Conservation (phyloP, 2,329 filamentous ascomycete genomes). For the Alternaria sp. region DNA sequence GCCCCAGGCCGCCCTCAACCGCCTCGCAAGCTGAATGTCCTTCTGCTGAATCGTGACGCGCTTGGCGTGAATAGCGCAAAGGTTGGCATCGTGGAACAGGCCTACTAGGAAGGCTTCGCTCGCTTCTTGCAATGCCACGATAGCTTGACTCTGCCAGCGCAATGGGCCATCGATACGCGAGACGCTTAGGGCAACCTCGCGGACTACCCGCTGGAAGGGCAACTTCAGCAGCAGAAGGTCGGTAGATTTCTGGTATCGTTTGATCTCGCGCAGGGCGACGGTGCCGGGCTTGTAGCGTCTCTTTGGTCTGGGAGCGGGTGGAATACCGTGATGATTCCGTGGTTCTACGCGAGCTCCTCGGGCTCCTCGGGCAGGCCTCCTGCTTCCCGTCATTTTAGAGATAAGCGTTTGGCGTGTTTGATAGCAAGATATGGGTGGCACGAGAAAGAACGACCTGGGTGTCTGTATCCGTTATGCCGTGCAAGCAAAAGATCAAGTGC, state of each 20-base stretch:
- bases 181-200: slow-evolving; percentile 70
- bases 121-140: slow-evolving; percentile 96
- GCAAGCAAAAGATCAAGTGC: background rate
- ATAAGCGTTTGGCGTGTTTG: background rate
- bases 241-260: slow-evolving; percentile 96
- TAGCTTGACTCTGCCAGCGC: slow-evolving; percentile 93
- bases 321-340: background rate
- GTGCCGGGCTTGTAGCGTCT: slow-evolving; percentile 66
- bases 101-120: slow-evolving; percentile 99
- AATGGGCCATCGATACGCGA: slow-evolving; percentile 74
- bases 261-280: slow-evolving; percentile 97
- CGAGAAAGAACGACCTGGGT: background rate
- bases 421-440: background rate
- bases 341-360: background rate
- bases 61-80: slow-evolving; percentile 99
- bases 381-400: background rate
- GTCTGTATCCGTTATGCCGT: background rate
- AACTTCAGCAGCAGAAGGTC: slow-evolving; percentile 97
- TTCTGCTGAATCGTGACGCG: slow-evolving; percentile 98
- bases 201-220: slow-evolving; percentile 85
- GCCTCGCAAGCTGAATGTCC: slow-evolving; percentile 95
- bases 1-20: slow-evolving; percentile 78
- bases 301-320: slow-evolving; percentile 38
- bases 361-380: background rate
- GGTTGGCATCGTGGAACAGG: slow-evolving; percentile 97